Percentiles rank a stretch among this genome's conserved stretches.
phyloP scores from a whole-genome alignment of 73 alveolate genomes.

The Tetrahymena elliotti region DNA sequence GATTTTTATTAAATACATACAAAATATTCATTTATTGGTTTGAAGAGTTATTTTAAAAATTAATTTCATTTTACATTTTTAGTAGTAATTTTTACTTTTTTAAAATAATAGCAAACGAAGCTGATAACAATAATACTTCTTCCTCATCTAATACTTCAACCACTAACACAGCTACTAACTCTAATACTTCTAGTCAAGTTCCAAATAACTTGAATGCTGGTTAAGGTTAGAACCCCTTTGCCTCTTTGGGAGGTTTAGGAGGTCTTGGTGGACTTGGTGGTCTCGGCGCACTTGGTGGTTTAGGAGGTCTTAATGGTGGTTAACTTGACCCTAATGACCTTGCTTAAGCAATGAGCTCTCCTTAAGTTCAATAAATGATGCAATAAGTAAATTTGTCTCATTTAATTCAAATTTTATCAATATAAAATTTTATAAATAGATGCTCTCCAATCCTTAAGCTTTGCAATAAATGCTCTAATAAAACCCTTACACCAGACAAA shows the following conservation, averaged over 20 bases:
- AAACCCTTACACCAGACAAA: background rate
- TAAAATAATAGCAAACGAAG: background rate
- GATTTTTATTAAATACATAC: background rate
- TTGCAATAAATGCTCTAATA: background rate
- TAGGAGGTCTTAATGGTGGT: conserved; percentile 51
- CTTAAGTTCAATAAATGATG: background rate
- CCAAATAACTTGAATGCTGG: background rate
- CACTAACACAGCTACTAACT: background rate
- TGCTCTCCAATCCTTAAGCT: background rate
- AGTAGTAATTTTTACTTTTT: background rate
- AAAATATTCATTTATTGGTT: no score
- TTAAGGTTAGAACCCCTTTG: background rate
- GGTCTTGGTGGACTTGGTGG: conserved; percentile 60
- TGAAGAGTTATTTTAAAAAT: no score
- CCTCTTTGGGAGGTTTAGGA: conserved; percentile 47
- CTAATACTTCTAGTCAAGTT: background rate
- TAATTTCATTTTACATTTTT: no score
- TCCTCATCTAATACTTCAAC: background rate
- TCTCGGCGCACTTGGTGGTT: conserved; percentile 72
- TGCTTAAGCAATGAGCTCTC: background rate
- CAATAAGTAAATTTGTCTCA: background rate
- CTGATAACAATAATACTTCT: background rate
- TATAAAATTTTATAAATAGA: background rate
- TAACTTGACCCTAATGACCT: conserved; percentile 13
- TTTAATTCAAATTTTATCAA: background rate